Evolutionary conservation across 352 stramenopile species (phyloP), one percentile per base, ranked within the genome.

Genomic region (Phytophthora crassamura): DNA sequence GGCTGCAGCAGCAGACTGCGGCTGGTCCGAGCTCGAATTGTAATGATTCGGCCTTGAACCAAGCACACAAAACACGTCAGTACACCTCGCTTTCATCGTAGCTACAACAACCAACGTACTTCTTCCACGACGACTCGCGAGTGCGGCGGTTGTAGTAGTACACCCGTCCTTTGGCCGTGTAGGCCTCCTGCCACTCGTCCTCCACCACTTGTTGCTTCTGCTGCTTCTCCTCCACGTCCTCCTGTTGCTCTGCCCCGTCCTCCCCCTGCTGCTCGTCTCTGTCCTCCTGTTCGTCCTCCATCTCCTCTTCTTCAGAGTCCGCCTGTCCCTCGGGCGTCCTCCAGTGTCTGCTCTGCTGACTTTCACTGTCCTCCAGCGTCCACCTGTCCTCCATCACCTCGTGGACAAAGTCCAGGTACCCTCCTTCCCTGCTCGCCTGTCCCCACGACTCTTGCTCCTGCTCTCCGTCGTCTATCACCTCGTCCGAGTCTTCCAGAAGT

Each of bases 141-240:
- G 88, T 94, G 38, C 83, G 80, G 18, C 86, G 82, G 41, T 95
- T 95, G 79, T 95, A 95, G 75, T 94, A 95, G 66, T 95, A 95
- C 0, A 93, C 86, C n/a, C 85, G 79, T 1, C 88, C 88, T 67
- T 94, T 92, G 1, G 82, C 88, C 1, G 88, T 95, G 58, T 87
- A 95, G 6, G 88, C 88, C 58, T 94, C 82, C 38, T 91, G 80
- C 88, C 88, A 95, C 49, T 94, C 85, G 55, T 88, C 76, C 7
- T 78, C 59, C 7, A 71, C 51, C 9, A 12, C 28, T 30, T 68
- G 36, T 7, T 71, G 38, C 30, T 62, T 61, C 9, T 72, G 12
- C 25, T 69, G 48, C 16, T 73, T 30, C 8, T 66, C 52, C 4
- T 71, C 46, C 2, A 45, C 18, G 1, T 52, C 25, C 4, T 47